Conservation (phyloP, 192 early-diverging fungal genomes). For the Piromyces finnis region DNA sequence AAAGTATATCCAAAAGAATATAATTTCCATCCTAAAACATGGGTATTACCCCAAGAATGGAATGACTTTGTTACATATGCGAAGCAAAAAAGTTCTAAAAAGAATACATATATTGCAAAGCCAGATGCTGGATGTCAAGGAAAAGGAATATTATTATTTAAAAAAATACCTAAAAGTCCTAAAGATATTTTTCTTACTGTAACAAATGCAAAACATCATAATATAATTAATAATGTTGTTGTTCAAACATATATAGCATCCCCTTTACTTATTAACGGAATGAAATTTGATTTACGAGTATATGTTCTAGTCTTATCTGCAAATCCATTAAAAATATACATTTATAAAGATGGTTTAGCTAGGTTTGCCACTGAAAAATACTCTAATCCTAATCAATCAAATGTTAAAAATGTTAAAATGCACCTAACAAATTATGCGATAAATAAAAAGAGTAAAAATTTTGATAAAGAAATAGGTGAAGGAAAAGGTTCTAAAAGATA, state of each 20-base stretch:
- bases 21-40: constrained; percentile 35
- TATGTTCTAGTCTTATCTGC: constrained; percentile 37
- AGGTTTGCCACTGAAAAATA: constrained; percentile 36
- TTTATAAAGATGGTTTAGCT: constrained; percentile 35
- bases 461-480: not conserved
- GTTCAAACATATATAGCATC: constrained; percentile 18
- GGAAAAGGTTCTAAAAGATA: not conserved
- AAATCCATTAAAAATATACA: constrained; percentile 30
- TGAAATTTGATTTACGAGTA: constrained; percentile 39
- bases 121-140: constrained; percentile 38
- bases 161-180: constrained; percentile 3
- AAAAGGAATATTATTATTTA: constrained; percentile 18
- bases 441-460: constrained; percentile 16
- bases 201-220: not conserved
- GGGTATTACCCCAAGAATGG: constrained; percentile 26
- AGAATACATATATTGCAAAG: constrained; percentile 26
- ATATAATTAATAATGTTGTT: constrained; percentile 15
- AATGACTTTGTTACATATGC: constrained; percentile 8
- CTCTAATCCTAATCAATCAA: constrained; percentile 10
- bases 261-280: constrained; percentile 28
- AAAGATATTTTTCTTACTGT: constrained; percentile 6
- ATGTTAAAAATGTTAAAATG: constrained; percentile 28
- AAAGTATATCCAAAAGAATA: constrained; percentile 27
- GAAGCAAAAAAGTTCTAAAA: not conserved
- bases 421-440: constrained; percentile 47